These are phyloP conservation scores for Arxiozyma heterogenica DNA, from an alignment of 1,139 yeast species.

Conservation along the genomic window DNA sequence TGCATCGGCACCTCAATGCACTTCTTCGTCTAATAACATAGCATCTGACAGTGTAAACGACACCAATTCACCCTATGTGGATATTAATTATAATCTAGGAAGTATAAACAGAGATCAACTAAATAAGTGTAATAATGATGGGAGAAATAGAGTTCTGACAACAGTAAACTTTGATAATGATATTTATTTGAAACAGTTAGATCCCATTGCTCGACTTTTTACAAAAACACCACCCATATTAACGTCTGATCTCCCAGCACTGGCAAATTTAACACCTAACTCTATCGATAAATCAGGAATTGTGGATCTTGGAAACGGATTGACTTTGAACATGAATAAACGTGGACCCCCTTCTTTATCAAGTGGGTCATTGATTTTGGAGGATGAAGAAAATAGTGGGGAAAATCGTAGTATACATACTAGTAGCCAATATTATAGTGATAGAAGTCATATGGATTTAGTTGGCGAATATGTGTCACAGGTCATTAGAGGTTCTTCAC, in stretches of 20 bases:
- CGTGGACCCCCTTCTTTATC: conserved; percentile 29
- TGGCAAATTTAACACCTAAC: background rate
- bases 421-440: background rate
- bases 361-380: conserved; percentile 13
- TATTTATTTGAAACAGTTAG: background rate
- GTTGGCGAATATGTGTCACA: conserved; percentile 26
- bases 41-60: background rate
- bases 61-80: background rate
- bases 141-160: background rate
- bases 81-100: background rate
- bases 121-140: background rate
- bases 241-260: background rate
- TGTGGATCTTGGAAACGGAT: conserved; percentile 30
- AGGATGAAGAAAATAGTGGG: background rate
- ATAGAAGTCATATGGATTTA: conserved; percentile 13
- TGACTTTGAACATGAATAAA: conserved; percentile 23
- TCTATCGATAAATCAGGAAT: conserved; percentile 7
- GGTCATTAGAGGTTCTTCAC: conserved; percentile 10
- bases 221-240: background rate
- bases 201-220: background rate
- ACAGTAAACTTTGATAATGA: background rate
- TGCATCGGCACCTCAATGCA: background rate
- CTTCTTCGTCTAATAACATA: background rate
- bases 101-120: background rate
- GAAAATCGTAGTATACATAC: background rate